A percentile compares a stretch with the other conserved stretches of the same genome.
Evolutionary conservation across 1,284 basidiomycete species (phyloP).

Genomic region (Caloboletus inedulis): DNA sequence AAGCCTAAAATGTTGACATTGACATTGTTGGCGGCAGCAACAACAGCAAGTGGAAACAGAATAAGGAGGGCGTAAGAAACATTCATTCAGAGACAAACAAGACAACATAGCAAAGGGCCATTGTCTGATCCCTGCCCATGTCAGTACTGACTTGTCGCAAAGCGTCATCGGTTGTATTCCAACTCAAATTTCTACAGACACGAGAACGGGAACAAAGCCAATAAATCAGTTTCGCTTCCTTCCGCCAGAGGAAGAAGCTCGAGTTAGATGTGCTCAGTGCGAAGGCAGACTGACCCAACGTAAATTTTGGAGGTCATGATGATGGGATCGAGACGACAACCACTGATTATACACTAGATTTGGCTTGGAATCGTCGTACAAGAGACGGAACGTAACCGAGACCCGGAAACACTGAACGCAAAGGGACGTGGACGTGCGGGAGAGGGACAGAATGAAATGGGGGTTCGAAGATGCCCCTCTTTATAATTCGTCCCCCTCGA

Average conservation of each 20-base stretch:
- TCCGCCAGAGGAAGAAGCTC: constrained; percentile 43
- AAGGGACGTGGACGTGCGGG: constrained; percentile 41
- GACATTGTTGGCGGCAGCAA: constrained; percentile 22
- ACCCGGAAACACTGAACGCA: constrained; percentile 48
- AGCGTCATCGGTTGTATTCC: constrained; percentile 92
- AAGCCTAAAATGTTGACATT: constrained; percentile 57
- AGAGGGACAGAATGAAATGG: constrained; percentile 33
- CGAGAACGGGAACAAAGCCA: constrained; percentile 34
- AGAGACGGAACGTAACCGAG: constrained; percentile 44
- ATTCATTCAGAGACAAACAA: constrained; percentile 27
- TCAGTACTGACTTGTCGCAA: constrained; percentile 77
- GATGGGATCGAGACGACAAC: constrained; percentile 31
- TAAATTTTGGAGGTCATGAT: constrained; percentile 78
- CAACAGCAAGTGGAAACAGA: constrained; percentile 35
- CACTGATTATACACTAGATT: constrained; percentile 38
- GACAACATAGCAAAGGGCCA: constrained; percentile 38
- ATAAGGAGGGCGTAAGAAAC: constrained; percentile 29
- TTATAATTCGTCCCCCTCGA: constrained; percentile 47
- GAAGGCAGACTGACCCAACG: constrained; percentile 74
- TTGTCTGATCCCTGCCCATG: constrained; percentile 35
- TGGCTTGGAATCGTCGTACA: constrained; percentile 37
- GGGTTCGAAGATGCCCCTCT: constrained; percentile 31
- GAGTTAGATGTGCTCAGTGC: constrained; percentile 38
- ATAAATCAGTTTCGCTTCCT: constrained; percentile 52
- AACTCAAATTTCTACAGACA: constrained; percentile 79